Conservation (phyloP, 495 filamentous ascomycete species). For the Aspergillus affinis region DNA sequence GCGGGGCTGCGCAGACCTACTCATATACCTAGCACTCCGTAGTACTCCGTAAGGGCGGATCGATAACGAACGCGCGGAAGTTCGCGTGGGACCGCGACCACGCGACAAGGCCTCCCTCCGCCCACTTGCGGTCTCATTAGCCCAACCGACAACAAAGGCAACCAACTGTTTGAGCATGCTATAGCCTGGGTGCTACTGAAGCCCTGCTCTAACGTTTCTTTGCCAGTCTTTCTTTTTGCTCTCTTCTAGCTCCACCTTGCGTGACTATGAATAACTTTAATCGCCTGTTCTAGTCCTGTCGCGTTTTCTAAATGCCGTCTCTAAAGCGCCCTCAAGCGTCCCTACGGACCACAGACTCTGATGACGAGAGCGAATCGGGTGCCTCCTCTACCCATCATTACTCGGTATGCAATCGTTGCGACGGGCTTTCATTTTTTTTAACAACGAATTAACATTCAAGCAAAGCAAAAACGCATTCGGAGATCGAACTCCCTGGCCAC, state of each 20-base stretch:
- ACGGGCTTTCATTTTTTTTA: neutral
- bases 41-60: no score
- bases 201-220: neutral
- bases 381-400: conserved; percentile 42
- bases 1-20: no score
- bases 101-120: neutral
- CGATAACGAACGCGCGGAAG: neutral
- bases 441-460: conserved; percentile 19
- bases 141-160: neutral
- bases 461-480: conserved; percentile 41
- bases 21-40: no score
- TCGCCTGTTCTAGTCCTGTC: conserved; percentile 4
- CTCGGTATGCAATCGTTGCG: conserved; percentile 14
- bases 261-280: neutral
- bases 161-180: neutral
- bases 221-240: conserved; percentile 7
- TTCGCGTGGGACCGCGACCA: neutral
- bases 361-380: conserved; percentile 46
- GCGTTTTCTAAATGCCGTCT: conserved; percentile 35
- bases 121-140: neutral
- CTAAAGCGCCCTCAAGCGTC: conserved; percentile 49
- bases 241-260: conserved; percentile 15
- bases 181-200: neutral
- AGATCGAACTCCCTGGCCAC: conserved; percentile 26
- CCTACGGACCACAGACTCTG: conserved; percentile 46